Conservation (phyloP, 208 protist genomes). For the Phytomonas francai region DNA sequence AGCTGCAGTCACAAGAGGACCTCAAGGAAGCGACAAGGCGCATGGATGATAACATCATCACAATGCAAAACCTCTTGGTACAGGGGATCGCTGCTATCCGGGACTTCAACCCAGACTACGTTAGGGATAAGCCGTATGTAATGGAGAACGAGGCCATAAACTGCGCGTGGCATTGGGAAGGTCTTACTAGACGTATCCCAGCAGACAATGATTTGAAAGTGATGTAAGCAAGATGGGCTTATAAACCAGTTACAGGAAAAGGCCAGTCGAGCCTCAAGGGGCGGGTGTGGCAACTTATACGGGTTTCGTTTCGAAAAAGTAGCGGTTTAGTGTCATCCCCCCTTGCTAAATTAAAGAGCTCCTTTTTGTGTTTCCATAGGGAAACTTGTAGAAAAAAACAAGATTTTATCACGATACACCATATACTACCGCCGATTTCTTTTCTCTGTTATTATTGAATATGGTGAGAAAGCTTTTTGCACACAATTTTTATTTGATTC, state of each 20-base stretch:
- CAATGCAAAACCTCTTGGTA: conserved; percentile 51
- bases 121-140: conserved; percentile 53
- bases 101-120: conserved; percentile 55
- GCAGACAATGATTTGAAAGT: neutral
- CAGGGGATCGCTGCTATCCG: conserved; percentile 58
- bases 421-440: neutral
- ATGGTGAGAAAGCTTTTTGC: neutral
- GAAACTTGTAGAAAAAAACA: neutral
- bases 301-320: neutral
- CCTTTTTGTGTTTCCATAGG: neutral
- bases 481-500: neutral
- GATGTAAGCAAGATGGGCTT: neutral
- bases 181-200: neutral
- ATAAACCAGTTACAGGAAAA: neutral
- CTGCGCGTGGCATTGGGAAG: conserved; percentile 54
- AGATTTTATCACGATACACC: neutral
- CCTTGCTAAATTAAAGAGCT: neutral
- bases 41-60: conserved; percentile 22
- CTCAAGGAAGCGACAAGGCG: neutral
- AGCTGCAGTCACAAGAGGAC: conserved; percentile 4
- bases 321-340: neutral
- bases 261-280: neutral
- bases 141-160: conserved; percentile 63
- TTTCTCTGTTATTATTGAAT: neutral
- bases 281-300: neutral